Evolutionary conservation across 2,329 filamentous ascomycete genomes (phyloP).

Genomic region (Dryadomyces sulphureus): DNA sequence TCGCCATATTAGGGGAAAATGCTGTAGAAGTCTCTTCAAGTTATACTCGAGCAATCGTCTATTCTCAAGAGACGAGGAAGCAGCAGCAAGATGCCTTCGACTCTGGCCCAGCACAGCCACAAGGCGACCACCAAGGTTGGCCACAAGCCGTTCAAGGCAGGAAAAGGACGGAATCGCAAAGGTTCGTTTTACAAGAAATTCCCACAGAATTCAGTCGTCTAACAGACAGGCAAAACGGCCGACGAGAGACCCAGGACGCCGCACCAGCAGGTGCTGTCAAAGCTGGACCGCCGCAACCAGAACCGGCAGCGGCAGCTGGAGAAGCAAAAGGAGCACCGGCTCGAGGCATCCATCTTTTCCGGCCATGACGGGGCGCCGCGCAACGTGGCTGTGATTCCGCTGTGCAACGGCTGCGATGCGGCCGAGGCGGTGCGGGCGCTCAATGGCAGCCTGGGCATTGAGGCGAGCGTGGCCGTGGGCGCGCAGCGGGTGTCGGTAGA

Average conservation of each 20-base stretch:
- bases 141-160: slow-evolving; percentile 87
- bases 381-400: slow-evolving; percentile 74
- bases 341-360: slow-evolving; percentile 67
- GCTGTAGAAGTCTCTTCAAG: too few relatives aligned
- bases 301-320: slow-evolving; percentile 75
- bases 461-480: slow-evolving; percentile 41
- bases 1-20: too few relatives aligned
- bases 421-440: slow-evolving; percentile 52
- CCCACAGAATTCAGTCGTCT: too few relatives aligned
- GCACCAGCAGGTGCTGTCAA: slow-evolving; percentile 94
- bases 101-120: slow-evolving; percentile 61
- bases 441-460: slow-evolving; percentile 67
- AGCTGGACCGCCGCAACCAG: slow-evolving; percentile 88
- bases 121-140: slow-evolving; percentile 78
- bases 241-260: slow-evolving; percentile 73
- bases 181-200: too few relatives aligned
- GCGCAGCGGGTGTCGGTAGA: slow-evolving; percentile 56
- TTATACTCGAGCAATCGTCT: too few relatives aligned
- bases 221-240: slow-evolving; percentile 56
- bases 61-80: too few relatives aligned
- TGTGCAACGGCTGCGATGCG: slow-evolving; percentile 60
- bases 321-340: slow-evolving; percentile 72
- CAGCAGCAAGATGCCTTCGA: slow-evolving; percentile 5
- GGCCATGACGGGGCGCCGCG: slow-evolving; percentile 77
- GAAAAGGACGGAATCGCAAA: slow-evolving; percentile 46